Evolutionary conservation across 73 alveolate species (phyloP).

Genomic region (Stentor roeselii): DNA sequence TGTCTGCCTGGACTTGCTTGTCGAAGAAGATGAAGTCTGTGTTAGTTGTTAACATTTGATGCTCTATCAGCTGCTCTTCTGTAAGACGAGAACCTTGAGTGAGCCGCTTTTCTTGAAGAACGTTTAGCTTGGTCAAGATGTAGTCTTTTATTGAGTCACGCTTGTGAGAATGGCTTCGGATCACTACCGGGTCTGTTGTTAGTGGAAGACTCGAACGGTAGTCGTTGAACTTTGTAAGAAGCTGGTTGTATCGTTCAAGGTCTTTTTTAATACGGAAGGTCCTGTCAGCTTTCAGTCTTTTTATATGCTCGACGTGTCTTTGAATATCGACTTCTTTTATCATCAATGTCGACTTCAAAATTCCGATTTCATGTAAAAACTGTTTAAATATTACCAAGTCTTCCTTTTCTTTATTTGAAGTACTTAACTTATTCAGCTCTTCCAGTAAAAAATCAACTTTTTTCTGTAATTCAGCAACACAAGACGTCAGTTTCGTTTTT

Average conservation of each 20-base stretch:
- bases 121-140: no score
- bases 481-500: background rate
- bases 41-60: background rate
- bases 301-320: background rate
- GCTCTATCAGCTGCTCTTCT: background rate
- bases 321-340: constrained; percentile 2
- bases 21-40: background rate
- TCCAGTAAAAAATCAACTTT: background rate
- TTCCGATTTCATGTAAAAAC: background rate
- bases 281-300: background rate
- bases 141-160: background rate
- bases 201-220: background rate
- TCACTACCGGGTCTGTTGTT: background rate
- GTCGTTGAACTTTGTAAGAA: background rate
- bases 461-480: background rate
- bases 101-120: background rate
- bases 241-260: background rate
- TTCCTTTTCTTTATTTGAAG: background rate
- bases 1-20: background rate
- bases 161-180: background rate
- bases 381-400: background rate
- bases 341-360: background rate
- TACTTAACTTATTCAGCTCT: background rate
- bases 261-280: background rate
- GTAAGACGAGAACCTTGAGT: background rate